These are phyloP conservation scores for Dovyalis caffra DNA, from an alignment of 345 rosid species.

Conservation along the genomic window DNA sequence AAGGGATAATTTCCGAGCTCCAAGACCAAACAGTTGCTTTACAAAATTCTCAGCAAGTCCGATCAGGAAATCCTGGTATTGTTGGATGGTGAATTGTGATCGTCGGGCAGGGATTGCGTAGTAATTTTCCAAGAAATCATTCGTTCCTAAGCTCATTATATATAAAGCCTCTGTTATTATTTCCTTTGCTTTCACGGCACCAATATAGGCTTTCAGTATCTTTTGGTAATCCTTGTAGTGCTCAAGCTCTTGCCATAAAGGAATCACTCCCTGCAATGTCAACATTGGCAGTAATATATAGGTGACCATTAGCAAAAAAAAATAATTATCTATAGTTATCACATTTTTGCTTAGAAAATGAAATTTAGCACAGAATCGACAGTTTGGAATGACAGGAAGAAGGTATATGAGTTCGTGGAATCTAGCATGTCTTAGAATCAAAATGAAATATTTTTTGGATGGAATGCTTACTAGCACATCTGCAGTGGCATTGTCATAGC, in stretches of 20 bases:
- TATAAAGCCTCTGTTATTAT: constrained; percentile 11
- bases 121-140: constrained; percentile 22
- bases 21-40: neutral
- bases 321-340: no score
- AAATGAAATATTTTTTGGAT: no score
- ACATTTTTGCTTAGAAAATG: no score
- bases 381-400: neutral
- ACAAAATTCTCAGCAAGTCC: constrained; percentile 6
- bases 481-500: constrained; percentile 19
- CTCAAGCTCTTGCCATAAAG: constrained; percentile 15
- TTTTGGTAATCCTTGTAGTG: constrained; percentile 14
- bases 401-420: neutral
- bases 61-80: constrained; percentile 15
- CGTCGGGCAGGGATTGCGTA: neutral
- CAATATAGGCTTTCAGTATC: constrained; percentile 10
- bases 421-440: no score
- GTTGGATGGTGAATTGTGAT: neutral
- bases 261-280: constrained; percentile 18
- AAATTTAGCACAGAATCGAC: no score
- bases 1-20: constrained; percentile 13
- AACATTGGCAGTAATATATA: no score
- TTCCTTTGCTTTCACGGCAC: constrained; percentile 9
- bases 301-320: no score
- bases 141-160: constrained; percentile 17
- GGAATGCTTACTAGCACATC: constrained; percentile 15